phyloP scores from a whole-genome alignment of 768 basidiomycete genomes.

The Erythrobasidium yunnanense region DNA sequence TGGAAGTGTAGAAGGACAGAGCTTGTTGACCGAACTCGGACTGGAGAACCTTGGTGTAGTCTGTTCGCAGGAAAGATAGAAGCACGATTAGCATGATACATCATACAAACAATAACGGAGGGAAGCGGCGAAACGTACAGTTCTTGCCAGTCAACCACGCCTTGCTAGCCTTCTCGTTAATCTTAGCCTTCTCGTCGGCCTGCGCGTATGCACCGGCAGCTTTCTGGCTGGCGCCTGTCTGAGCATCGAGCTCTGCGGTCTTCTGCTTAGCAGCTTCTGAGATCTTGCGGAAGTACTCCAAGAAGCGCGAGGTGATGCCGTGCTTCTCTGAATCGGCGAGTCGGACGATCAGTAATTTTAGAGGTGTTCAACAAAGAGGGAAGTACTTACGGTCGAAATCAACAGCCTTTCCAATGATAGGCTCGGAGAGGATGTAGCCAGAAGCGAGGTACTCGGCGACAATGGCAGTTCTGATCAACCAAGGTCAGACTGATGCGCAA shows the following conservation, averaged over 20 bases:
- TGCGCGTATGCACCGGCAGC: neutral
- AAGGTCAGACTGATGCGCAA: neutral
- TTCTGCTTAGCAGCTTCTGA: conserved; percentile 46
- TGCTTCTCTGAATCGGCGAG: conserved; percentile 44
- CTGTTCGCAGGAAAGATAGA: neutral
- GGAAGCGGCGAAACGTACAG: neutral
- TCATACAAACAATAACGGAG: neutral
- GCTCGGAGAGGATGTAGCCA: conserved; percentile 72
- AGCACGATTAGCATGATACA: neutral
- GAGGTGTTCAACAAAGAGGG: neutral
- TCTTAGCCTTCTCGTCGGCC: conserved; percentile 23
- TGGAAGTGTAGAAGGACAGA: conserved; percentile 67
- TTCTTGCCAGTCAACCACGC: conserved; percentile 11
- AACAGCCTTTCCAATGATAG: conserved; percentile 53
- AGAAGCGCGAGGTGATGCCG: conserved; percentile 78
- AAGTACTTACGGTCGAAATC: conserved; percentile 43
- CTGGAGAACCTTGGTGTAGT: conserved; percentile 63
- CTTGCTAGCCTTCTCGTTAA: conserved; percentile 12
- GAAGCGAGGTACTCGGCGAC: conserved; percentile 87
- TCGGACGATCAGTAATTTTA: neutral
- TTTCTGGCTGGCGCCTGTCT: neutral
- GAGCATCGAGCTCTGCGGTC: conserved; percentile 24
- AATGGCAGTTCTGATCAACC: conserved; percentile 46
- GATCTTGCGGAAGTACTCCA: conserved; percentile 62
- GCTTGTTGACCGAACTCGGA: conserved; percentile 71